phyloP scores from a whole-genome alignment of 768 basidiomycete species.

The Boletus rufocinnamomeus region DNA sequence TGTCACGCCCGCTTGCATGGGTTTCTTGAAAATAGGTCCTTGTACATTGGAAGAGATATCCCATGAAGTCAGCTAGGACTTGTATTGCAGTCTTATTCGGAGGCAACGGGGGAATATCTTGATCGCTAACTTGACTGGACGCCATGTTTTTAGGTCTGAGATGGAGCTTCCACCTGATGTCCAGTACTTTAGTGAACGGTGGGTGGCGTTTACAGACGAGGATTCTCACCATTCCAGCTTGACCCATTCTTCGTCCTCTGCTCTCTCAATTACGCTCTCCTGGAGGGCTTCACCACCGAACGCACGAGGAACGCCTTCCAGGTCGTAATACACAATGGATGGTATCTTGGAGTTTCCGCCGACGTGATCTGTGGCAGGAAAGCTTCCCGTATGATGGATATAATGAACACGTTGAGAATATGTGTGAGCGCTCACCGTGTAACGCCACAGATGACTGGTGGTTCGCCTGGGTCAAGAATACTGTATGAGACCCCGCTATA shows the following conservation, averaged over 20 bases:
- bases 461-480: slow-evolving; percentile 34
- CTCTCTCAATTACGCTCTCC: slow-evolving; percentile 40
- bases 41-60: slow-evolving; percentile 47
- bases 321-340: slow-evolving; percentile 49
- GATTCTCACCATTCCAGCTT: slow-evolving; percentile 34
- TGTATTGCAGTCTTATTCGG: slow-evolving; percentile 42
- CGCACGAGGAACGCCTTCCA: slow-evolving; percentile 40
- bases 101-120: slow-evolving; percentile 46
- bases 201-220: background rate
- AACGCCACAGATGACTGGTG: slow-evolving; percentile 23
- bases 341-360: slow-evolving; percentile 54
- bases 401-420: background rate
- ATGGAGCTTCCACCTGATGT: slow-evolving; percentile 39
- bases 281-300: slow-evolving; percentile 48
- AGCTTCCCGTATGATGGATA: slow-evolving; percentile 35
- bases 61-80: slow-evolving; percentile 51
- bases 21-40: slow-evolving; percentile 47
- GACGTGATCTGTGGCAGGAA: slow-evolving; percentile 47
- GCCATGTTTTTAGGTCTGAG: slow-evolving; percentile 31
- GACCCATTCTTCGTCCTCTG: slow-evolving; percentile 39
- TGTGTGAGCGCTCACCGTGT: slow-evolving; percentile 22
- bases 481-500: slow-evolving; percentile 51
- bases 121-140: slow-evolving; percentile 27
- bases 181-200: slow-evolving; percentile 7
- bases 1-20: slow-evolving; percentile 41